A percentile compares a stretch with the other conserved stretches of the same genome.
These are phyloP conservation scores for Pelargonium cotyledonis DNA, from an alignment of 441 rosid species.

Conservation along the genomic window DNA sequence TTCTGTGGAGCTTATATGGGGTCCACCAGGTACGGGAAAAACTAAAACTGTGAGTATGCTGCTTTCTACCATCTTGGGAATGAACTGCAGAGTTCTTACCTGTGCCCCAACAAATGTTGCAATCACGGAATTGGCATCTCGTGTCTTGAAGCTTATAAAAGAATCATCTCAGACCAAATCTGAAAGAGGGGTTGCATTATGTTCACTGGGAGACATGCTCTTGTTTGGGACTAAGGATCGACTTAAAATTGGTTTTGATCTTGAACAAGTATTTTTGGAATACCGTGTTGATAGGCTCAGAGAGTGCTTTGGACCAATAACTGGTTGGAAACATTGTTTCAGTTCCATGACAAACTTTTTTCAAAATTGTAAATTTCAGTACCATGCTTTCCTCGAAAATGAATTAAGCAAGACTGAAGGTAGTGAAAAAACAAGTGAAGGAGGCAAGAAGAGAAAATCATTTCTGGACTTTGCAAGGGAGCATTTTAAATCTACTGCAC, in stretches of 20 bases:
- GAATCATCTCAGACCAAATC: conserved; percentile 17
- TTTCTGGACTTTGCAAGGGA: conserved; percentile 11
- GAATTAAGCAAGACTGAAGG: neutral
- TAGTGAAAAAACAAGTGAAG: conserved; percentile 1
- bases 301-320: conserved; percentile 27
- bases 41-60: conserved; percentile 35
- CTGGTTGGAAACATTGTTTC: conserved; percentile 36
- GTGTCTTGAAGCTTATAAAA: conserved; percentile 32
- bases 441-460: neutral
- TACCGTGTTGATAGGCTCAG: conserved; percentile 33
- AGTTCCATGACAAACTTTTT: conserved; percentile 29
- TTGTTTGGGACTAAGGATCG: conserved; percentile 40
- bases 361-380: conserved; percentile 18
- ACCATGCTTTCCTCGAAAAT: conserved; percentile 9
- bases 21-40: conserved; percentile 71
- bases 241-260: conserved; percentile 30
- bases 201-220: conserved; percentile 37
- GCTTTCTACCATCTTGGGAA: conserved; percentile 29
- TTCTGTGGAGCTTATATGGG: conserved; percentile 47
- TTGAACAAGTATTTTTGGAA: conserved; percentile 36
- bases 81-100: conserved; percentile 40
- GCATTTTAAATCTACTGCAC: conserved; percentile 3
- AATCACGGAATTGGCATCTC: conserved; percentile 41
- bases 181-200: conserved; percentile 7
- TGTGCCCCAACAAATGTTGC: conserved; percentile 60